Conservation (phyloP, 2,329 filamentous ascomycete species). For the Venturia nashicola region DNA sequence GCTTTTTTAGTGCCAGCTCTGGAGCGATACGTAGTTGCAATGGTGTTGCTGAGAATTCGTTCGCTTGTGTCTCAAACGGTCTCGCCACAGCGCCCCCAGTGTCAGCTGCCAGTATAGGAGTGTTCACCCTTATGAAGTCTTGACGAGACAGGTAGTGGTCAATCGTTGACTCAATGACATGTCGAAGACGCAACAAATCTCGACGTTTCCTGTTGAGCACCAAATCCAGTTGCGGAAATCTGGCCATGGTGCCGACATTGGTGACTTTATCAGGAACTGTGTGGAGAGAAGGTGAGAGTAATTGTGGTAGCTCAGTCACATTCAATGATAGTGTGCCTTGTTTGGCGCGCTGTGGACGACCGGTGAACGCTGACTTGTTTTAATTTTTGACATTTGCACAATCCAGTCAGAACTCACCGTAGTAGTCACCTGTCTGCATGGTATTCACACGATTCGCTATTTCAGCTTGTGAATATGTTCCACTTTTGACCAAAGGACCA, state of each 20-base stretch:
- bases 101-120: slow-evolving; percentile 70
- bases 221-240: slow-evolving; percentile 76
- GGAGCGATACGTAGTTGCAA: slow-evolving; percentile 81
- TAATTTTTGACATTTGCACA: neutral
- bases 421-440: slow-evolving; percentile 69
- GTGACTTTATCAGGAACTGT: slow-evolving; percentile 60
- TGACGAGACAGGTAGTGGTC: slow-evolving; percentile 59
- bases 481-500: slow-evolving; percentile 1
- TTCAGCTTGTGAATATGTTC: neutral
- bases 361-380: slow-evolving; percentile 45
- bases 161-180: slow-evolving; percentile 61
- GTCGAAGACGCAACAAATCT: slow-evolving; percentile 61
- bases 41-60: slow-evolving; percentile 58
- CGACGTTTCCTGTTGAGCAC: slow-evolving; percentile 58
- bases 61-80: slow-evolving; percentile 70
- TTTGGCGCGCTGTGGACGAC: slow-evolving; percentile 39
- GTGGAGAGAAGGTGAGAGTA: slow-evolving; percentile 69
- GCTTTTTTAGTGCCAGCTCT: slow-evolving; percentile 86
- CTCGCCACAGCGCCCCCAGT: slow-evolving; percentile 82
- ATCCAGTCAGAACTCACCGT: slow-evolving; percentile 45
- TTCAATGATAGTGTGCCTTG: slow-evolving; percentile 42
- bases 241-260: slow-evolving; percentile 59
- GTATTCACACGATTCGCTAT: slow-evolving; percentile 43
- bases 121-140: slow-evolving; percentile 77
- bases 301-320: slow-evolving; percentile 44